phyloP scores from a whole-genome alignment of 2,329 filamentous ascomycete species.

The Ophiobolus disseminans region DNA sequence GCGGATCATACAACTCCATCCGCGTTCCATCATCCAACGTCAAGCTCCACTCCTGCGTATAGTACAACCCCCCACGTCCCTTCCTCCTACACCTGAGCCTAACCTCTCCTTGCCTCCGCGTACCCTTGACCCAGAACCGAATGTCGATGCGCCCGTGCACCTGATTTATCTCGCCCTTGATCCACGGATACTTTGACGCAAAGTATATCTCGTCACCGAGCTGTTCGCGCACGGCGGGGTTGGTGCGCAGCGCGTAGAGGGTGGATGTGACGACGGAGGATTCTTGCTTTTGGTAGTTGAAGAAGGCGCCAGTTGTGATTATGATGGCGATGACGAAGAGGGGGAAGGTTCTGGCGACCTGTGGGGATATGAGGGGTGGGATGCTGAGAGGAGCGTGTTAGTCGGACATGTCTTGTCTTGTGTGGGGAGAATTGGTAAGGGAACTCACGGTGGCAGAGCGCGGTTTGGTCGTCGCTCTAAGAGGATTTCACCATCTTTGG shows the following conservation, averaged over 20 bases:
- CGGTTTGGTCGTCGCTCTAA: conserved; percentile 43
- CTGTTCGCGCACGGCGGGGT: conserved; percentile 72
- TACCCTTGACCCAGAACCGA: conserved; percentile 83
- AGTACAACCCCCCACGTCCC: conserved; percentile 73
- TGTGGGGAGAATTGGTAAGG: not conserved
- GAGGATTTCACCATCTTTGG: conserved; percentile 45
- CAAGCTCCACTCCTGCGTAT: conserved; percentile 90
- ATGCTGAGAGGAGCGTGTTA: conserved; percentile 27
- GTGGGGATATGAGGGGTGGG: conserved; percentile 42
- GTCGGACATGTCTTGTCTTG: not conserved
- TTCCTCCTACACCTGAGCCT: conserved; percentile 79
- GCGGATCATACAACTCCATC: conserved; percentile 77
- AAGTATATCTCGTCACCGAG: conserved; percentile 75
- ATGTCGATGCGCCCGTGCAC: conserved; percentile 91
- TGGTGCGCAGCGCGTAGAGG: conserved; percentile 89
- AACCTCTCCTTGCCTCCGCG: conserved; percentile 73
- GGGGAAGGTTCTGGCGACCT: conserved; percentile 69
- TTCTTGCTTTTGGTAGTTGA: conserved; percentile 99
- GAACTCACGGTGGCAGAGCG: conserved; percentile 43
- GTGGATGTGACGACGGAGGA: conserved; percentile 82
- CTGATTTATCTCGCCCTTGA: conserved; percentile 80
- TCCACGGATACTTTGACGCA: conserved; percentile 57
- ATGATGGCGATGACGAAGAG: conserved; percentile 78
- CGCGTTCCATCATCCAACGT: conserved; percentile 69
- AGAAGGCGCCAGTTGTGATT: conserved; percentile 80